Evolutionary conservation across 2,329 filamentous ascomycete species (phyloP), one percentile per base, ranked within the genome.

Genomic region (Grosmannia huntii): DNA sequence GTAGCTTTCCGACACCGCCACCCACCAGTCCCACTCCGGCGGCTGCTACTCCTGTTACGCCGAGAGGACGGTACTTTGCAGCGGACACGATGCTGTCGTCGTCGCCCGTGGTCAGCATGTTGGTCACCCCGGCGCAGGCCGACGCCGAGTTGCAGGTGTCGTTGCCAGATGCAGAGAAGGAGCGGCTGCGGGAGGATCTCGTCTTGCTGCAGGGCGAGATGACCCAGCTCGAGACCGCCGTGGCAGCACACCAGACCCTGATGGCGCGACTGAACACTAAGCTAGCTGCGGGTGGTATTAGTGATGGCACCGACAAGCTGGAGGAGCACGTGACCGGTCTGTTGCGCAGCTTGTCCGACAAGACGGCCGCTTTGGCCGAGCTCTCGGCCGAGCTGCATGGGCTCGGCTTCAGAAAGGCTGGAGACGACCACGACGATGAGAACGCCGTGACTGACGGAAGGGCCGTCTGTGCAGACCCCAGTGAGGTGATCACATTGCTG

Each of bases 1-100:
- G 50, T n/a, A 80, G 78, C 0, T 81, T 82, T 61, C 75, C 76
- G 5, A 80, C 79, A 0, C 80, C 80, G 0, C 80, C 80, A 1
- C 73, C 75, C 2, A 83, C 80, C 0, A 83, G 80, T 49, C 76
- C 77, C 2, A 62, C 69, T 4, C 11, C 4, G 62, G 60, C 66
- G 2, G 50, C 41, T 14, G 14, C 19, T 25, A 60, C 62, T 10
- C 61, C 62, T 6, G 55, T 11, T 14, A 38, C 48, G 28, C 50
- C 50, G 4, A 25, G 6, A 2, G 25, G 21, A 14, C 12, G 23
- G 27, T 33, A 14, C 16, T 55, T n/a, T 28, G 5, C 27, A 27
- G 44, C n/a, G 5, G 50, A 48, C 36, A 46, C 33, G 53, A 12
- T 71, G 66, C 27, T 27, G 1, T 16, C 23, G 27, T 14, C 53